Evolutionary conservation across 108 stramenopile genomes (phyloP), one percentile per base, ranked within the genome.

Genomic region (Mayamaea pseudoterrestris): DNA sequence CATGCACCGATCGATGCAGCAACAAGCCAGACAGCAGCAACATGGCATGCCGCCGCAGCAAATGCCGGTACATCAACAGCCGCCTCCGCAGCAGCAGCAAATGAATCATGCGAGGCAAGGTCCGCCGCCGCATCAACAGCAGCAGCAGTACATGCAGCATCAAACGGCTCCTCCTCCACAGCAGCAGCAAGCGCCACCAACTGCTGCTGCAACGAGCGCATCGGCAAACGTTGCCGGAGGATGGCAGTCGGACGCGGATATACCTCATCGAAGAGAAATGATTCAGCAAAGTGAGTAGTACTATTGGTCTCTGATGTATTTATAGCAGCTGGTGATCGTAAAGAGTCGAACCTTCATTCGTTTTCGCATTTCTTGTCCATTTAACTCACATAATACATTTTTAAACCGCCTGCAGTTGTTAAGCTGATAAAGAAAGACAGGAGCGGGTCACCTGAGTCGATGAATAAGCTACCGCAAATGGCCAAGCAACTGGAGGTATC

Each of bases 231-330:
- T 30, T 43, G 45, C 30, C 59, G 83, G 90, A 11, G 78, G 71
- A 61, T 92, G 90, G 90, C 90, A 92, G 53, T 81, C 70, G 54
- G 79, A 86, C 49, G 60, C 71, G n/a, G 88, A 93, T 55, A 82
- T 79, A 58, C 68, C 70, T 21, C 75, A 76, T 61, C 68, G 92
- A 34, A 57, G 88, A 44, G 74, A 83, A 53, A 93, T 93, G 92
- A 93, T 93, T 55, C 88, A 88, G 44, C 78, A 89, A 50, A 93
- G n/a, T n/a, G n/a, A n/a, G n/a, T n/a, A n/a, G n/a, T n/a, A n/a
- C n/a, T 93, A 78, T 89, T 78, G 74, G 86, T 69, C n/a, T 45
- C 16, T 49, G 28, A 34, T 27, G 30, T 30, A 31, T 45, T 34
- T 13, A 16, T 16, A 16, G 13, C 13, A 16, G 7, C n/a, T 7